Evolutionary conservation across 2,329 filamentous ascomycete genomes (phyloP), one percentile per base, ranked within the genome.

Genomic region (Aspergillus japonicus): DNA sequence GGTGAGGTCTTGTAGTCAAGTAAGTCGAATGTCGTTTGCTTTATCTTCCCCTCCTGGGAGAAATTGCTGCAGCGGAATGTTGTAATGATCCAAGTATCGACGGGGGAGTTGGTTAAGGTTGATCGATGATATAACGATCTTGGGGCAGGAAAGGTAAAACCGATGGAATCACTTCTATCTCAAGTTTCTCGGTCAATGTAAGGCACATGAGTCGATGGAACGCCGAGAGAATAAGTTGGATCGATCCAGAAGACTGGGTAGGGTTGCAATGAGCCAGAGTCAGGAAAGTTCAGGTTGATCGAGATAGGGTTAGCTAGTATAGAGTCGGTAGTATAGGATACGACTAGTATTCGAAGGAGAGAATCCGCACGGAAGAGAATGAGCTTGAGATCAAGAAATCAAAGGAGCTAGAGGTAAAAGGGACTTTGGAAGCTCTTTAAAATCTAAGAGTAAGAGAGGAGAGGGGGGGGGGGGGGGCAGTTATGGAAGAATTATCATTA

Each of bases 41-140:
- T 51, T 29, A 47, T 54, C 49, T 39, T 56, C 57, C 59, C 54
- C 33, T 57, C 33, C 29, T 57, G n/a, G 12, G 35, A 44, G 14
- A 16, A 16, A 35, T 5, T 16, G 5, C 11, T 31, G 56, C 39
- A 48, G 39, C 6, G 16, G 39, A 8, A 29, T 57, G 61, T 59
- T 51, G 62, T 56, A 62, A 62, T 62, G 52, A 29, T 58, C 50
- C 50, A 19, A 26, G 55, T 44, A 23, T 54, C 39, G 54, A 24
- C 57, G 33, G 57, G 60, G 39, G 39, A 44, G 39, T 44, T 60
- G 62, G 51, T 60, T 61, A 61, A 60, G 56, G 39, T 29, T 47
- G 49, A 52, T 60, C 57, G 55, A 66, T 66, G 59, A 62, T 66
- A 62, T 58, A 61, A 64, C 54, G 58, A 62, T 48, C 35, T 42